These are phyloP conservation scores for Microstegium vimineum DNA, from an alignment of 176 grass and related monocot genomes.

Conservation along the genomic window DNA sequence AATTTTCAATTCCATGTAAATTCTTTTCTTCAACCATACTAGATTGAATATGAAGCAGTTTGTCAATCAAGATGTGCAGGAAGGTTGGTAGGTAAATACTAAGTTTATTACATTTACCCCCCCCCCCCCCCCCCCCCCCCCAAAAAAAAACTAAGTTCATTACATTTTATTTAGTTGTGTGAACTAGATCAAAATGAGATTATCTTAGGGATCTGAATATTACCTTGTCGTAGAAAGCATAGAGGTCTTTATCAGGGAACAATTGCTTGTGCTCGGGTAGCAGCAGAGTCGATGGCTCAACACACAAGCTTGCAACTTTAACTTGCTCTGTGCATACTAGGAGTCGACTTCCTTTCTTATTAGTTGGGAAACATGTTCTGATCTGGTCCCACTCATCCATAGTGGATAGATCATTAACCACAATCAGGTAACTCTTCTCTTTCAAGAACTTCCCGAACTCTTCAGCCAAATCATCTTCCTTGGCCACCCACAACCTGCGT, in stretches of 20 bases:
- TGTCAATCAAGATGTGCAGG: no score
- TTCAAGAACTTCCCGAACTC: neutral
- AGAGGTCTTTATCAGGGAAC: neutral
- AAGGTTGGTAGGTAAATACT: neutral
- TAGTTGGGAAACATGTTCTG: neutral
- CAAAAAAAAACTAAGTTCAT: no score
- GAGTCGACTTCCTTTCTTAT: conserved; percentile 10
- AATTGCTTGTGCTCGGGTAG: neutral
- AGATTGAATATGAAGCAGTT: no score
- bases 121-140: no score
- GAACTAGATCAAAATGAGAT: neutral
- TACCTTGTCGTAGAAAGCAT: neutral
- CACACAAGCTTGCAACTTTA: neutral
- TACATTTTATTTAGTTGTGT: neutral
- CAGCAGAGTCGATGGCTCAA: neutral
- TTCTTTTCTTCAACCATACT: no score
- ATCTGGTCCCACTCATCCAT: conserved; percentile 8
- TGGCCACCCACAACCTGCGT: neutral
- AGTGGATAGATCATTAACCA: conserved; percentile 13
- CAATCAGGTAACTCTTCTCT: conserved; percentile 2
- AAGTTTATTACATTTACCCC: no score
- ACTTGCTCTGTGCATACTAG: neutral
- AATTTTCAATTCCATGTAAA: no score
- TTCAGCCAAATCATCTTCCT: neutral
- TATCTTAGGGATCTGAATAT: neutral